Percentiles rank a stretch among this genome's conserved stretches.
Conservation (phyloP, 306 rosid genomes). For the Citrullus mucosospermus region DNA sequence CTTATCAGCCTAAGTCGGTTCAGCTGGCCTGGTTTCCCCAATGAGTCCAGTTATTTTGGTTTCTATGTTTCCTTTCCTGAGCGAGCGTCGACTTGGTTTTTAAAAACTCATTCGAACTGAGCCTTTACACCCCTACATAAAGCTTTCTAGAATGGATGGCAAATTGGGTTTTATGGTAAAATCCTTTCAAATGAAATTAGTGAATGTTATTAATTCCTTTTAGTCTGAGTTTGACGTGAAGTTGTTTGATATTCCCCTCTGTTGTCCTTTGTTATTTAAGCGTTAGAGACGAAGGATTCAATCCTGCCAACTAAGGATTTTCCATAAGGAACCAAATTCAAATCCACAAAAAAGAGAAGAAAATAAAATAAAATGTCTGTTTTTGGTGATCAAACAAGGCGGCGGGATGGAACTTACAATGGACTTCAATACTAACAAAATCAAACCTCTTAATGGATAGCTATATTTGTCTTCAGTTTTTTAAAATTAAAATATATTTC, state of each 20-base stretch:
- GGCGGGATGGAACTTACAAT: not conserved
- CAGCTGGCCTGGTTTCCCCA: too few species aligned
- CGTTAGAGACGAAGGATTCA: not conserved
- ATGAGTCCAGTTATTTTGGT: too few species aligned
- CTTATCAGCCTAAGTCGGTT: too few species aligned
- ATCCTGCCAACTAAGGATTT: not conserved
- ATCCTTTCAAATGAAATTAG: not conserved
- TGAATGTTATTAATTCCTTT: not conserved
- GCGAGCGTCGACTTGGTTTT: too few species aligned
- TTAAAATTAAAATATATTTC: too few species aligned
- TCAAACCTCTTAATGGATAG: too few species aligned
- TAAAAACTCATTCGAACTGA: too few species aligned
- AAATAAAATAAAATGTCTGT: not conserved
- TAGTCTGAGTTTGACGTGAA: not conserved
- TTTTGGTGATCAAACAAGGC: not conserved
- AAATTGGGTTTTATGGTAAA: too few species aligned
- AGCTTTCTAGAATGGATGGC: not conserved
- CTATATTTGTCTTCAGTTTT: too few species aligned
- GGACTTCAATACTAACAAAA: not conserved
- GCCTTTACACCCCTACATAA: too few species aligned
- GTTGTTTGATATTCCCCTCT: not conserved
- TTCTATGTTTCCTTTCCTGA: too few species aligned
- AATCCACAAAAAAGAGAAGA: not conserved
- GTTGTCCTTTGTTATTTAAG: not conserved
- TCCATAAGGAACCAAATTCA: not conserved